Evolutionary conservation across 2,329 filamentous ascomycete genomes (phyloP), one percentile per base, ranked within the genome.

Genomic region (Arthrobotrys iridis): DNA sequence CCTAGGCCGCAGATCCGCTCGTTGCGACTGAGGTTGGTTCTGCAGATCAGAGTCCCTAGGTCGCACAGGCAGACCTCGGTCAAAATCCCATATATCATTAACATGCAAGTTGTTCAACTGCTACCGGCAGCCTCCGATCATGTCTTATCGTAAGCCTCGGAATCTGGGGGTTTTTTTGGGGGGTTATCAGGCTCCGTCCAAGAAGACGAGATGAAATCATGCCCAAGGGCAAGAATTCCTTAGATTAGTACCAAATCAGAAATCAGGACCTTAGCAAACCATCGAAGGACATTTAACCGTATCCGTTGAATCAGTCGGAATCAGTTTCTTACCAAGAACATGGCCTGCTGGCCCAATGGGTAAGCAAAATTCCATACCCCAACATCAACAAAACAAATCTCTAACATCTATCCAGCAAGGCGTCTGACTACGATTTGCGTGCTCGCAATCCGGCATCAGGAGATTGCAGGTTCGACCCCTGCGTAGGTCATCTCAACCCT

Each of bases 391-490:
- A 40, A 40, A 40, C 35, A 2, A n/a, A 5, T 40, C 35, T 5
- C 35, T 40, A 40, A 40, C 35, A 40, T 13, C n/a, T n/a, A 10
- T 40, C 35, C 11, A 40, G 46, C 46, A 52, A 52, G 46, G 46
- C 46, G 46, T 52, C 28, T 52, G 46, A 52, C 46, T 52, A 52
- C 46, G 46, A 52, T 52, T 40, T 4, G 35, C 22, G 11, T n/a
- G n/a, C n/a, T n/a, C n/a, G n/a, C 26, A 48, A 5, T 33, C 33
- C 46, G 46, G 7, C 33, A 52, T 52, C 46, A 52, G 46, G 46
- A 52, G 46, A 52, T 52, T 52, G 46, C 46, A 52, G 46, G 46
- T 52, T 52, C 46, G 46, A 52, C 20, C 46, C 46, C 46, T 52
- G 46, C 46, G 46, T 52, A 52, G 46, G 46, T 52, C 46, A 52